Base-by-base conservation (phyloP, 176 grass and related monocot species). In the Poa annua region DNA sequence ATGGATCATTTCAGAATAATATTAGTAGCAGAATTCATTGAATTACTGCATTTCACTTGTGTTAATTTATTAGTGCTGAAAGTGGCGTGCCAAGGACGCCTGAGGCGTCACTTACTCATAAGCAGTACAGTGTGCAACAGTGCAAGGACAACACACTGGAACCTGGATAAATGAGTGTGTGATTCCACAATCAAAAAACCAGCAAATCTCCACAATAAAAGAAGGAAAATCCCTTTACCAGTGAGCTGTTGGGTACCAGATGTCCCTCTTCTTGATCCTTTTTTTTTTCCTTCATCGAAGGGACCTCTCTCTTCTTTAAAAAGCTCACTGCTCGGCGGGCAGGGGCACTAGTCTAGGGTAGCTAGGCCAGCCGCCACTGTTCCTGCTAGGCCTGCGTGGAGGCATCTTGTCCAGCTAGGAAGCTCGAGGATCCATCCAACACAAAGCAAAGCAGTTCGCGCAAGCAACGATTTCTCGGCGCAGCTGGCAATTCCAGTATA, bases 341-440 rank as follows among this genome's bases (percentile, higher is more conserved):
- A 60, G 55, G 52, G 9, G 2, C 22, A 25, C 57, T 60, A 25
- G 11, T 60, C 47, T 33, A 19, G 32, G 6, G 12, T 48, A 60
- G 26, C 41, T 50, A 80, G 77, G 61, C 79, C 64, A 76, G n/a
- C n/a, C n/a, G n/a, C 63, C 45, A 74, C 8, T 44, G 44, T 67
- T 54, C 54, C n/a, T 63, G 9, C 16, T 86, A 47, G 77, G 45
- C 22, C 56, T 74, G 85, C 78, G 61, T 76, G 85, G 61, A 49
- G 61, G 86, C 87, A 94, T 97, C 94, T 94, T 85, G 71, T 90
- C 87, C 91, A 97, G 90, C 95, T 85, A 73, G 88, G 90, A 87
- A 83, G 21, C 75, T 65, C 66, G 42, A 90, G 90, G 86, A 85
- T 92, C 83, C 80, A 94, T 85, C n/a, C 29, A 29, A 29, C 29